phyloP scores from a whole-genome alignment of 139 green algal genomes.

The Pseudopediastrum boryanum region DNA sequence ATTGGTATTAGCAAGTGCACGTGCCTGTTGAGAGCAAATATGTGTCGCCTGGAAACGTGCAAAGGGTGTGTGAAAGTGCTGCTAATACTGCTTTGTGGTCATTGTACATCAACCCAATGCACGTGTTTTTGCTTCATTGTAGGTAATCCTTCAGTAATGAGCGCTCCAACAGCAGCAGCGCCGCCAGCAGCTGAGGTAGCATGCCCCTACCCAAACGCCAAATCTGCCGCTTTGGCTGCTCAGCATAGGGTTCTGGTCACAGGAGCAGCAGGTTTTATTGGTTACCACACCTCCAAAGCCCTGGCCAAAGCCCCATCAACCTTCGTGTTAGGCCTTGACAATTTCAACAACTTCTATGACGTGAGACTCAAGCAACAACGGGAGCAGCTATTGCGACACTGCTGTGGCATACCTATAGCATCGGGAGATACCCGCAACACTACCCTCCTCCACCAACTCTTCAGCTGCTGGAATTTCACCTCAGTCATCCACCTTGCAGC shows the following conservation, averaged over 20 bases:
- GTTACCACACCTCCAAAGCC: conserved; percentile 57
- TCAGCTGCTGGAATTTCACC: conserved; percentile 70
- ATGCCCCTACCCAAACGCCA: too few relatives aligned
- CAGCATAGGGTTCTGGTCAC: conserved; percentile 30
- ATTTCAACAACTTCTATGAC: conserved; percentile 89
- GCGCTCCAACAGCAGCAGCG: too few relatives aligned
- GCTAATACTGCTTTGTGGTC: too few relatives aligned
- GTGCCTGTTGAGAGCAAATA: too few relatives aligned
- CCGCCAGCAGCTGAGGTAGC: too few relatives aligned
- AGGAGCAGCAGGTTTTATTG: conserved; percentile 77
- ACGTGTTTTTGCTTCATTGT: too few relatives aligned
- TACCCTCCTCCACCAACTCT: conserved; percentile 56
- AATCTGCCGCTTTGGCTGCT: too few relatives aligned
- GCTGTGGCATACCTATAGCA: conserved; percentile 52
- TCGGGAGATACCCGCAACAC: conserved; percentile 75
- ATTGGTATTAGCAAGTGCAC: too few relatives aligned
- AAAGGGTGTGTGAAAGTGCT: too few relatives aligned
- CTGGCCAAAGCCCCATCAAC: conserved; percentile 52
- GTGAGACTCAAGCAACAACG: conserved; percentile 70
- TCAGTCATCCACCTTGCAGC: conserved; percentile 84
- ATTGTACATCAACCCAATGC: too few relatives aligned
- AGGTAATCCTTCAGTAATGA: too few relatives aligned
- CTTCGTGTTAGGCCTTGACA: conserved; percentile 81
- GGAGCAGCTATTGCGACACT: conserved; percentile 37
- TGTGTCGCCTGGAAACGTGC: too few relatives aligned